Percentiles rank a stretch among this genome's conserved stretches.
Evolutionary conservation across 2,329 filamentous ascomycete genomes (phyloP).

Genomic region (Exophiala sideris): DNA sequence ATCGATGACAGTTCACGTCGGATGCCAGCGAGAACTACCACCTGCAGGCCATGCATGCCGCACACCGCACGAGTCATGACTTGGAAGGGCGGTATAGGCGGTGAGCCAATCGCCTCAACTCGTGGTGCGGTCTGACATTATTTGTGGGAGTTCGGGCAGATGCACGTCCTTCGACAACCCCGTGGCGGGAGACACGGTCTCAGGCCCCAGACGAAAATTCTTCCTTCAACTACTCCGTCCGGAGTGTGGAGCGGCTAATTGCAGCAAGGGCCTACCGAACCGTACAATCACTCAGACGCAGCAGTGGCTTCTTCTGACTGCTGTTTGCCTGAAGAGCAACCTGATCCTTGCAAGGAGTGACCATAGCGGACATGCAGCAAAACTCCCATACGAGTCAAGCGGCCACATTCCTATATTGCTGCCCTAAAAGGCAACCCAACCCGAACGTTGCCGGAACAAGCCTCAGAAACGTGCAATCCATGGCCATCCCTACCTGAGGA

Average conservation of each 20-base stretch:
- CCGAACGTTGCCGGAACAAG: background rate
- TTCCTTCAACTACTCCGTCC: too few species aligned
- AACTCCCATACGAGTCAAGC: background rate
- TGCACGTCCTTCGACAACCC: background rate
- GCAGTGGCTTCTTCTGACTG: too few species aligned
- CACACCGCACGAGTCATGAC: background rate
- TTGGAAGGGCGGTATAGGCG: background rate
- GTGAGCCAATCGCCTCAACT: background rate
- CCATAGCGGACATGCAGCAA: background rate
- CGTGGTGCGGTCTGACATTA: background rate
- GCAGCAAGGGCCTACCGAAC: too few species aligned
- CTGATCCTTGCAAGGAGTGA: too few species aligned
- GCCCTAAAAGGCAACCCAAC: background rate
- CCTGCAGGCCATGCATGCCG: background rate
- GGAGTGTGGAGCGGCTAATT: too few species aligned
- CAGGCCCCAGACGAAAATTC: too few species aligned
- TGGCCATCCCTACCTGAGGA: too few species aligned
- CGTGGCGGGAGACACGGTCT: background rate
- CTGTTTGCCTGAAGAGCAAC: too few species aligned
- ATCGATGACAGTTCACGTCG: background rate
- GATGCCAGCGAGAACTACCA: background rate
- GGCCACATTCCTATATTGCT: background rate
- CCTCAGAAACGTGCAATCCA: too few species aligned
- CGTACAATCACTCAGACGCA: too few species aligned
- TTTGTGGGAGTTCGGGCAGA: background rate